Base-by-base conservation (phyloP, 2,329 filamentous ascomycete genomes). In the Paraphoma sp. region DNA sequence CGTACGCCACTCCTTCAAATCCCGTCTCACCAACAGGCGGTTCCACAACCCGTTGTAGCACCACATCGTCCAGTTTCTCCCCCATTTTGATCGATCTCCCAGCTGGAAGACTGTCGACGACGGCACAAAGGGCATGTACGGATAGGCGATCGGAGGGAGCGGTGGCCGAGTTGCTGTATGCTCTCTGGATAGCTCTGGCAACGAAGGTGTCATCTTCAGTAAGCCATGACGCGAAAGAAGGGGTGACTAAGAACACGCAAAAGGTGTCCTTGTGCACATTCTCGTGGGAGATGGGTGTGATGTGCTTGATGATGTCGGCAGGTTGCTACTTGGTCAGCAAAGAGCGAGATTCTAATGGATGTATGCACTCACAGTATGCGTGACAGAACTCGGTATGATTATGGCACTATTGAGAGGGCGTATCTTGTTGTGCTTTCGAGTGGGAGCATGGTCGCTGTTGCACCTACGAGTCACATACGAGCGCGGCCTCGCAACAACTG, bases 41-140 rank as follows among this genome's bases (percentile, higher is more conserved):
- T 17, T 52, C 33, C 6, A 28, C 38, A 6, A 44, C 51, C 7
- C 57, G 59, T 1, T 40, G 28, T 36, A 29, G 36, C 14, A 45
- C 29, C 33, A 51, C 48, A 11, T 55, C 16, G 23, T 53, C 40
- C 3, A 65, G 31, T 14, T 54, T 45, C 8, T 41, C 29, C 17
- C 12, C 18, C 23, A 30, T 28, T 14, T 30, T 45, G 17, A 65
- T 43, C 9, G 59, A 16, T 18, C 47, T 56, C 6, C 69, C 63
- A 29, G 55, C 59, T 5, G 76, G 75, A 8, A 78, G 64, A 43
- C 70, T 74, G 62, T 77, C 73, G 8, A 78, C 74, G 6, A 78
- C 75, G 41, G 75, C 75, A 55, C 65, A 72, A 6, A 75, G 53
- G 14, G 64, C 63, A n/a, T 68, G 54, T 18, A 75, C 46, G 9